Evolutionary conservation across 2,329 filamentous ascomycete genomes (phyloP).

Genomic region (Cercospora zeae-maydis): DNA sequence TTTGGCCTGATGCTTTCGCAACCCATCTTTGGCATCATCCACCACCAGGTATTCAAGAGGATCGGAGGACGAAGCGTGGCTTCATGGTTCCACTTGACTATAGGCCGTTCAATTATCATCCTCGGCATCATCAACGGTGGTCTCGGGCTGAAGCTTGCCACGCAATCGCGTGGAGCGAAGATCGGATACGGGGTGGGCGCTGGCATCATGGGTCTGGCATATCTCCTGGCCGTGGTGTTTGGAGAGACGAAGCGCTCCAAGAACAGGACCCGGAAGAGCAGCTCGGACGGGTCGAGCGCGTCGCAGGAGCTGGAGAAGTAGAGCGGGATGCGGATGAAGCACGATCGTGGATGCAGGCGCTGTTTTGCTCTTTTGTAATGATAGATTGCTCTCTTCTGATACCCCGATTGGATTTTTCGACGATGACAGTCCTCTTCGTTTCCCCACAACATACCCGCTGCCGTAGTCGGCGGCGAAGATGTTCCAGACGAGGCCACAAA

Average conservation of each 20-base stretch:
- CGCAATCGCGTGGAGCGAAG: conserved; percentile 30
- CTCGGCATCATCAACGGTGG: conserved; percentile 57
- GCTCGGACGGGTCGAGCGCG: neutral
- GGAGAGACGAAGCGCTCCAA: conserved; percentile 29
- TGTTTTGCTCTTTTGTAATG: neutral
- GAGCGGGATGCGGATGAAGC: neutral
- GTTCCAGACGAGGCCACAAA: neutral
- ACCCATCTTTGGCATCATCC: conserved; percentile 51
- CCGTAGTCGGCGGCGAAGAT: neutral
- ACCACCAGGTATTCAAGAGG: conserved; percentile 48
- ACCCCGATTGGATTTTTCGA: neutral
- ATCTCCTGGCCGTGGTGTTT: conserved; percentile 35
- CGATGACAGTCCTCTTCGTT: neutral
- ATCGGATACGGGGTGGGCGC: conserved; percentile 52
- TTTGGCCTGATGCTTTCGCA: conserved; percentile 54
- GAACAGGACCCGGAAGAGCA: neutral
- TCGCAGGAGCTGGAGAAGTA: neutral
- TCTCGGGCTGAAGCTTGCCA: conserved; percentile 50
- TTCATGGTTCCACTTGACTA: conserved; percentile 40
- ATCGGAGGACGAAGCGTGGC: conserved; percentile 42
- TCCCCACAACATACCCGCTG: neutral
- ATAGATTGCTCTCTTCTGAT: neutral
- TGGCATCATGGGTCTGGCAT: conserved; percentile 46
- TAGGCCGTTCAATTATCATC: conserved; percentile 41
- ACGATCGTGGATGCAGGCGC: neutral